Evolutionary conservation across 1,284 basidiomycete genomes (phyloP).

Genomic region (Leccinum fuscescens): DNA sequence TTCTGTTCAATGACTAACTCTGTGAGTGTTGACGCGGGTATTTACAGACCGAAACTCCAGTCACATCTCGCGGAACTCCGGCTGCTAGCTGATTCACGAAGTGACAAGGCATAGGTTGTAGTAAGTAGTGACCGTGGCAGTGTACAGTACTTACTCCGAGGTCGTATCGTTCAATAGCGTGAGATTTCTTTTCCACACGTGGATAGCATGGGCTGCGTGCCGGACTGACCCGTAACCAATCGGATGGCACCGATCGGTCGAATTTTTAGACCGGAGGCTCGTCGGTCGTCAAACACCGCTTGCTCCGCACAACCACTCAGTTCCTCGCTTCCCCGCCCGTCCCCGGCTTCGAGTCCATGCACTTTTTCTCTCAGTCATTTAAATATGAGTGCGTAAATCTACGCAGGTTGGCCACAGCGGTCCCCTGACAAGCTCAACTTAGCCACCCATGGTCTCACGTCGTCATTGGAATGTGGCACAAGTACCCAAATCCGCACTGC

Average conservation of each 20-base stretch:
- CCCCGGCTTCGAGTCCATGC: constrained; percentile 45
- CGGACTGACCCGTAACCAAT: constrained; percentile 31
- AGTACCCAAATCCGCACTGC: constrained; percentile 94
- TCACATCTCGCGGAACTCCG: constrained; percentile 71
- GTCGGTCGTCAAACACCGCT: constrained; percentile 14
- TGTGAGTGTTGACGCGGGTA: constrained; percentile 4
- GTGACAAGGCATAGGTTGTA: neutral
- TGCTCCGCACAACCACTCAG: constrained; percentile 28
- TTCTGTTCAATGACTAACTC: neutral
- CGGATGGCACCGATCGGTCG: constrained; percentile 17
- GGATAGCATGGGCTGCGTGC: constrained; percentile 3
- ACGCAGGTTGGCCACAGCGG: constrained; percentile 6
- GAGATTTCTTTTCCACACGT: constrained; percentile 8
- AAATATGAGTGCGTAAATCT: constrained; percentile 60
- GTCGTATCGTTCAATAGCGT: neutral
- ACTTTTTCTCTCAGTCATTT: constrained; percentile 74
- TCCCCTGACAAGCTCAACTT: constrained; percentile 19
- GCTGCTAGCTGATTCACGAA: constrained; percentile 19
- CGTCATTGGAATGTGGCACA: constrained; percentile 87
- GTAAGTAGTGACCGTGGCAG: neutral
- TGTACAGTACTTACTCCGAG: neutral
- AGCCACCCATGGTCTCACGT: constrained; percentile 88
- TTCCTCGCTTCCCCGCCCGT: constrained; percentile 6
- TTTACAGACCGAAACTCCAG: constrained; percentile 73
- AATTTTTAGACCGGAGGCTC: constrained; percentile 16